Conservation (phyloP, 768 basidiomycete species). For the Hemileccinum rubropunctum region DNA sequence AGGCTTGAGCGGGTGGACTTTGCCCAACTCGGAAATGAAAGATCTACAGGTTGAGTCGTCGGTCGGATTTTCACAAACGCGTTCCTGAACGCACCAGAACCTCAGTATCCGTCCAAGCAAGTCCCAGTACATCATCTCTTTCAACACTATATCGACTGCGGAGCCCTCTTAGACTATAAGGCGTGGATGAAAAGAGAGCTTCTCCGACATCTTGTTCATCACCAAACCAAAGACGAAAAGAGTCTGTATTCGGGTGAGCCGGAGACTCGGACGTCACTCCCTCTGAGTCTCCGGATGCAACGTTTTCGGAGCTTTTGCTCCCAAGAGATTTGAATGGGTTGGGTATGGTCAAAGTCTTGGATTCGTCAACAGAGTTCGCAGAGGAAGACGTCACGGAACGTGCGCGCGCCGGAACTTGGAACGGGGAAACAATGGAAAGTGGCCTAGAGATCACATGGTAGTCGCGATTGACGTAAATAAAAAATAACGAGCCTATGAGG, state of each 20-base stretch:
- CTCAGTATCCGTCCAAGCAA: constrained; percentile 48
- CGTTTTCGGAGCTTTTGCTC: constrained; percentile 47
- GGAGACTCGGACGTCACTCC: constrained; percentile 25
- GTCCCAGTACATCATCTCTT: constrained; percentile 33
- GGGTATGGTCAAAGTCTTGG: constrained; percentile 44
- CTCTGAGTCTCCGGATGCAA: constrained; percentile 23
- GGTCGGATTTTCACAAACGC: neutral
- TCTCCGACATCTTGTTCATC: constrained; percentile 20
- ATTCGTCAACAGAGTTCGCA: constrained; percentile 22
- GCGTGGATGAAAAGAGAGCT: constrained; percentile 13
- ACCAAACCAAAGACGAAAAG: constrained; percentile 25
- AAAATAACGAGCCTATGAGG: constrained; percentile 20
- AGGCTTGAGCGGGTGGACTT: neutral
- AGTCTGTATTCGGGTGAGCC: constrained; percentile 23
- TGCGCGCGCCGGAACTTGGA: constrained; percentile 10
- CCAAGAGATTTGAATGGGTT: constrained; percentile 62
- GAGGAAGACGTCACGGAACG: constrained; percentile 18
- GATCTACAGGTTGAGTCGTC: constrained; percentile 7
- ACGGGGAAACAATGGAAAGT: constrained; percentile 33
- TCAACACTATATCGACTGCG: constrained; percentile 19
- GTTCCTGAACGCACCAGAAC: constrained; percentile 18
- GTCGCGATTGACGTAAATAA: constrained; percentile 40
- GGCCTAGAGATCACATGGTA: constrained; percentile 45
- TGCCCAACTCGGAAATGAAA: constrained; percentile 19
- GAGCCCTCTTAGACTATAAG: constrained; percentile 15